Base-by-base conservation (phyloP, 1,139 yeast genomes). In the Geotrichum reessii region DNA sequence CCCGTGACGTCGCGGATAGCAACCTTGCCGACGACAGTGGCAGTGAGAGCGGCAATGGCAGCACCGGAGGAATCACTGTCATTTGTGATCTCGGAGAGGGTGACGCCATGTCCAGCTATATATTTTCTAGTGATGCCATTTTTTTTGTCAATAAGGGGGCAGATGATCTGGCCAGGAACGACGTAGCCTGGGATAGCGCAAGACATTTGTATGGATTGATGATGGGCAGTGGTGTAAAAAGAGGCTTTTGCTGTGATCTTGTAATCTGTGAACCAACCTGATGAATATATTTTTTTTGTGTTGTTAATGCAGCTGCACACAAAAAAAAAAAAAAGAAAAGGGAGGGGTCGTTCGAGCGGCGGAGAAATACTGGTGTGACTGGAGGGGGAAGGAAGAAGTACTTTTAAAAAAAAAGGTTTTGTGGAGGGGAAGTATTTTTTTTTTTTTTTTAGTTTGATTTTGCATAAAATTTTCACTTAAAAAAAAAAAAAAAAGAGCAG, bases 161-260 rank as follows among this genome's bases (percentile, higher is more conserved):
- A 77, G 40, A 81, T 72, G 12, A 81, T 76, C 64, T 90, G 96
- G 1, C 97, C 97, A 1, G 97, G 97, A 17, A 87, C 79, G 2
- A 83, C 91, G 48, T 69, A 70, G 28, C 74, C 72, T 19, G 80
- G 79, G 25, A 78, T 65, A 31, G 40, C 40, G n/a, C 14, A 31
- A 21, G 69, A 50, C 62, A 57, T 55, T n/a, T n/a, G n/a, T n/a
- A n/a, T n/a, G n/a, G n/a, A n/a, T n/a, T n/a, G n/a, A n/a, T n/a
- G n/a, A n/a, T n/a, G n/a, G 44, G 31, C 22, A n/a, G 37, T 24
- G 44, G 47, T 8, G 47, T 12, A 3, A 4, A 24, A 27, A n/a
- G n/a, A n/a, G n/a, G n/a, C n/a, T n/a, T n/a, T n/a, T n/a, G n/a
- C 40, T 9, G 14, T 27, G 37, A 11, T 51, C 28, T 50, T 9